Conservation (phyloP, 2,329 filamentous ascomycete species). For the Periconia sp. region DNA sequence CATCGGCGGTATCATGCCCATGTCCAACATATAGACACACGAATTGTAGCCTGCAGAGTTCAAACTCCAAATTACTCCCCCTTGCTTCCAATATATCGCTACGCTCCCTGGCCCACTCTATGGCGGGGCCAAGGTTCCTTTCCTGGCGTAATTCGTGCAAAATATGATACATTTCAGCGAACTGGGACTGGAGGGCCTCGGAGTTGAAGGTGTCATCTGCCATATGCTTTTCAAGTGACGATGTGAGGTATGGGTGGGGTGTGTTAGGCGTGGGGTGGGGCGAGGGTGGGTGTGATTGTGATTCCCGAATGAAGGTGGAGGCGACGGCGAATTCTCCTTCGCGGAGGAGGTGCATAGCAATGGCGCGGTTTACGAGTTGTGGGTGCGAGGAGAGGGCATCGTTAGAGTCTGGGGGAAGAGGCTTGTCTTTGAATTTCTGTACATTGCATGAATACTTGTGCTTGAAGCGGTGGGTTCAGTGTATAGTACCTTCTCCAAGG, state of each 20-base stretch:
- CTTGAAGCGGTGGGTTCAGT: background rate
- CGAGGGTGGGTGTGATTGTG: conserved; percentile 54
- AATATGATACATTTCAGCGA: conserved; percentile 89
- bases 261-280: conserved; percentile 45
- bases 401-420: conserved; percentile 76
- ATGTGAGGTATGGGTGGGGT: conserved; percentile 37
- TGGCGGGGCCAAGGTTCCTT: conserved; percentile 80
- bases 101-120: conserved; percentile 81
- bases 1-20: conserved; percentile 52
- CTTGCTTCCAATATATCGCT: conserved; percentile 74
- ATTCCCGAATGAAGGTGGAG: conserved; percentile 81
- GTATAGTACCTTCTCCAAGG: conserved; percentile 74
- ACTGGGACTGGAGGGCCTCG: conserved; percentile 76
- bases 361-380: conserved; percentile 84
- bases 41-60: conserved; percentile 88
- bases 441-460: conserved; percentile 12
- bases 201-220: conserved; percentile 67
- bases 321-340: conserved; percentile 93
- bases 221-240: conserved; percentile 51
- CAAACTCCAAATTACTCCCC: conserved; percentile 93
- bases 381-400: conserved; percentile 80
- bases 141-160: conserved; percentile 75
- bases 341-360: conserved; percentile 93
- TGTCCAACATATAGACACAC: conserved; percentile 75
- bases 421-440: conserved; percentile 67